phyloP scores from a whole-genome alignment of 2,329 filamentous ascomycete genomes.

The Fonsecaea multimorphosa region DNA sequence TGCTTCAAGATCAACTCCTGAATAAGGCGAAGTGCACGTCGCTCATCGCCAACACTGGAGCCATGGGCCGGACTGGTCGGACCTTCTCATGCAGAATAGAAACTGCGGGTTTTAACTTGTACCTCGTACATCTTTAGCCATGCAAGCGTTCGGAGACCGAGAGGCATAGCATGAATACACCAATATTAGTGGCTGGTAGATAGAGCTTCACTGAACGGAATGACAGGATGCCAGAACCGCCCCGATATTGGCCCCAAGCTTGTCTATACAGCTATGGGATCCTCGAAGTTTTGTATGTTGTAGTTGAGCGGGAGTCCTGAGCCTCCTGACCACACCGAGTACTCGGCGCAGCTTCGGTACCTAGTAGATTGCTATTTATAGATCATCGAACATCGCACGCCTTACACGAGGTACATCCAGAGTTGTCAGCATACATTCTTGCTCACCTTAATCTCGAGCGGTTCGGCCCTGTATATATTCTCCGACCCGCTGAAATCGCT shows the following conservation, averaged over 20 bases:
- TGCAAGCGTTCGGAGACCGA: neutral
- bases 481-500: neutral
- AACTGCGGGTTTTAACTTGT: too few relatives aligned
- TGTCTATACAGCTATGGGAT: neutral
- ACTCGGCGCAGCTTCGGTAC: neutral
- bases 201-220: neutral
- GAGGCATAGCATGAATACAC: neutral
- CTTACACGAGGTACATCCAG: neutral
- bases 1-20: neutral
- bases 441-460: neutral
- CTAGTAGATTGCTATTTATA: constrained; percentile 9
- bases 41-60: neutral
- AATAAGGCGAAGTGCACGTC: neutral
- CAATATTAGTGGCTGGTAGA: neutral
- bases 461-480: neutral
- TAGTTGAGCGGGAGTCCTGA: neutral
- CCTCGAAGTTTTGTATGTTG: neutral
- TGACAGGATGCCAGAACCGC: neutral
- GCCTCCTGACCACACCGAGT: neutral
- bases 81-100: too few relatives aligned
- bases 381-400: neutral
- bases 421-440: neutral
- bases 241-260: neutral
- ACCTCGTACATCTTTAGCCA: neutral
- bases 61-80: too few relatives aligned